phyloP scores from a whole-genome alignment of 1,284 basidiomycete species.

The Pulveroboletus sp. region DNA sequence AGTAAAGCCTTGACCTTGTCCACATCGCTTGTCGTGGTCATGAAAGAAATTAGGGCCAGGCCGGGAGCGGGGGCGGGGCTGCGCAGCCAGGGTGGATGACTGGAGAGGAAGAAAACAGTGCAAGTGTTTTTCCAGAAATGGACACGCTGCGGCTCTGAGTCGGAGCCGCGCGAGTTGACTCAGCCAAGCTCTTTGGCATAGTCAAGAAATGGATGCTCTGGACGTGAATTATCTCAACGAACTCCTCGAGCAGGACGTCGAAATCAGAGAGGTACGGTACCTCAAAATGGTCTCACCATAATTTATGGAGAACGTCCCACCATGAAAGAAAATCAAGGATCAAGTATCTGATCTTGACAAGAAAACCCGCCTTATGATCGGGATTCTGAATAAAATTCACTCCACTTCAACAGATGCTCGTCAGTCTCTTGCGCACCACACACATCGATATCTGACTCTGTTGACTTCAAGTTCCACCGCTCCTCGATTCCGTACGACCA shows the following conservation, averaged over 20 bases:
- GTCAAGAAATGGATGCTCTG: conserved; percentile 51
- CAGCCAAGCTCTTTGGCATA: conserved; percentile 1
- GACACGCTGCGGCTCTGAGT: no score
- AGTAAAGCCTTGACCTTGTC: conserved; percentile 49
- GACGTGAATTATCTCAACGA: conserved; percentile 55
- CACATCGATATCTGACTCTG: conserved; percentile 11
- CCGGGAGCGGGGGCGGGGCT: background rate
- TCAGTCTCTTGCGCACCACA: conserved; percentile 37
- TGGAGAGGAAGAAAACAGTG: background rate
- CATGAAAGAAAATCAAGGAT: conserved; percentile 70
- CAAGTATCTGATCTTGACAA: conserved; percentile 73
- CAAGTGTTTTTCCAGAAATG: conserved; percentile 14
- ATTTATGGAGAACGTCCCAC: conserved; percentile 17
- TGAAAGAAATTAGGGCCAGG: conserved; percentile 18
- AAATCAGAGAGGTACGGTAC: conserved; percentile 50
- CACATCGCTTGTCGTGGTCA: conserved; percentile 29
- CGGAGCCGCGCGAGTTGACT: conserved; percentile 5
- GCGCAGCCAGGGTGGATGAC: background rate
- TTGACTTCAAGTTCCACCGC: conserved; percentile 50
- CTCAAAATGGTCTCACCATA: conserved; percentile 18
- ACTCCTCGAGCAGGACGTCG: conserved; percentile 53
- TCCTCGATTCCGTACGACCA: conserved; percentile 58
- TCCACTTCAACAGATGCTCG: conserved; percentile 64
- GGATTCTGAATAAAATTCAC: conserved; percentile 72
- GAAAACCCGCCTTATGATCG: conserved; percentile 64